Base-by-base conservation (phyloP, 306 rosid genomes). In the Citrullus amarus region DNA sequence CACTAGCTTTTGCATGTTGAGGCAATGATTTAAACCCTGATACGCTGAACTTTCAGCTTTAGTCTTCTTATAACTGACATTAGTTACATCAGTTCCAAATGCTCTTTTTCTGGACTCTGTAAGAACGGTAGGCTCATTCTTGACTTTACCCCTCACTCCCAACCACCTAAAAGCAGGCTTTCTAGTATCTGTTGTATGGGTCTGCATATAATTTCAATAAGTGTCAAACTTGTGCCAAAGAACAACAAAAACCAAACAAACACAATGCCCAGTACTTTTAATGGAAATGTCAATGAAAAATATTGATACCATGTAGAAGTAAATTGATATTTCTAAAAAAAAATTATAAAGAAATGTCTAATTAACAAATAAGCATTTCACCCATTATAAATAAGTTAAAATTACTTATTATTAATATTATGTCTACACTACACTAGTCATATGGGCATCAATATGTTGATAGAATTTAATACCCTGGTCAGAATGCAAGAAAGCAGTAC, bases 151-250 rank as follows among this genome's bases (percentile, higher is more conserved):
- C 70, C 80, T 82, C 82, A 82, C 72, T 72, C 87, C 86, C 88
- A 87, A 60, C 93, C 93, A 87, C 77, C 88, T 81, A 73, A 84
- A 89, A 11, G 89, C 91, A 57, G 93, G 86, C 79, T 89, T 89
- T 83, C 91, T 86, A 16, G 84, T 71, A 73, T 76, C 86, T 1
- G 87, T 57, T 13, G 81, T 81, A 56, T 85, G 81, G 32, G 84
- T 86, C 91, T 88, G 88, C 80, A 60, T 11, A 66, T 20, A 20
- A 28, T 72, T 72, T 9, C 60, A 50, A 50, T 25, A 79, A 41
- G 54, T 0, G 9, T 67, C 18, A 38, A 13, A 36, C 5, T 67
- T 12, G 76, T n/a, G 25, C 36, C 30, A 16, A 16, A 39, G 18
- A n/a, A 16, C 20, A 16, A 32, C 3, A 4, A 22, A 58, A 58